phyloP scores from a whole-genome alignment of 2,329 filamentous ascomycete species.

The Monosporascus sp. region DNA sequence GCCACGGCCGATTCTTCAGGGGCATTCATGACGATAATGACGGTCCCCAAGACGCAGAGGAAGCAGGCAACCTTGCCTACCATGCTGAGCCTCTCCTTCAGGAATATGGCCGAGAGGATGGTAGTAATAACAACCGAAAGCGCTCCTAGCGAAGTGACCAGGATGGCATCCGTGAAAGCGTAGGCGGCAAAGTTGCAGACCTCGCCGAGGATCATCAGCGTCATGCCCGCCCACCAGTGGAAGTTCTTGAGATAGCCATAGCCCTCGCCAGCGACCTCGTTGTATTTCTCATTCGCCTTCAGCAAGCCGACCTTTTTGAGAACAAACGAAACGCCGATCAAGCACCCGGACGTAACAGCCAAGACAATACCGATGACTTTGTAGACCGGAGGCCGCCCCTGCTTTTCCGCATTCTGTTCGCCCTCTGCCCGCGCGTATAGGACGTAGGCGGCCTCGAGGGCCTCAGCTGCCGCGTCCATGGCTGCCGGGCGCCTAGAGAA shows the following conservation, averaged over 20 bases:
- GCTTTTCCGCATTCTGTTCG: conserved; percentile 17
- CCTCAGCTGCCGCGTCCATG: conserved; percentile 34
- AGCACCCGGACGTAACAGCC: conserved; percentile 80
- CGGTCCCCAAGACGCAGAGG: conserved; percentile 86
- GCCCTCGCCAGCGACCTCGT: conserved; percentile 90
- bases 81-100: conserved; percentile 92
- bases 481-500: conserved; percentile 4
- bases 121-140: conserved; percentile 90
- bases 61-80: conserved; percentile 96
- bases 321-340: conserved; percentile 93
- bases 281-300: conserved; percentile 92
- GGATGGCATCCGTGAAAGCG: conserved; percentile 91
- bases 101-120: conserved; percentile 85
- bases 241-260: conserved; percentile 95
- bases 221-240: conserved; percentile 97
- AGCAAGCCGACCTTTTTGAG: conserved; percentile 90
- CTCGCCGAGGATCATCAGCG: conserved; percentile 92
- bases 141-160: conserved; percentile 88
- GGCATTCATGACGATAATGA: conserved; percentile 92
- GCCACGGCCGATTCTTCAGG: conserved; percentile 79
- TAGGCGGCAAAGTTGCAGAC: conserved; percentile 97
- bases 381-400: conserved; percentile 51
- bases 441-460: conserved; percentile 29
- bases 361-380: conserved; percentile 84
- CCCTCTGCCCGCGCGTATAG: conserved; percentile 40